These are phyloP conservation scores for Leucaena leucocephala DNA, from an alignment of 306 rosid genomes.

Conservation along the genomic window DNA sequence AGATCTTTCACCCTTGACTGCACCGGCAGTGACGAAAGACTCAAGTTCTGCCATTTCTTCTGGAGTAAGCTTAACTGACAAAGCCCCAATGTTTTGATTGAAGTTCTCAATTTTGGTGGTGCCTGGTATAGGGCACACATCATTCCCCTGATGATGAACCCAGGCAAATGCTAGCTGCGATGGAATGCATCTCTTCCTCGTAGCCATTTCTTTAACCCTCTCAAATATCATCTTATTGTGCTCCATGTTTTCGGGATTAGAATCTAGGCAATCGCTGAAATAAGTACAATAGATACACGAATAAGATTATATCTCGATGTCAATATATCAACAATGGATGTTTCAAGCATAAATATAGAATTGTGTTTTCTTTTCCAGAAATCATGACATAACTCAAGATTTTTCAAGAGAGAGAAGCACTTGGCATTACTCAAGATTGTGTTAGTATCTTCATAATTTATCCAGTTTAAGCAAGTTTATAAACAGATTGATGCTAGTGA, in stretches of 20 bases:
- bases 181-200: neutral
- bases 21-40: conserved; percentile 49
- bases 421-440: neutral
- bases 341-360: neutral
- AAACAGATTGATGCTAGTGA: neutral
- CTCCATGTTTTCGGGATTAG: conserved; percentile 55
- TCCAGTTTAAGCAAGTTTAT: neutral
- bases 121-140: neutral
- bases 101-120: conserved; percentile 43
- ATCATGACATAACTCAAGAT: neutral
- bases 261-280: conserved; percentile 54
- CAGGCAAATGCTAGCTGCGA: neutral
- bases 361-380: neutral
- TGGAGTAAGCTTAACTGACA: conserved; percentile 59
- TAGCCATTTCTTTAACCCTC: conserved; percentile 31
- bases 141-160: neutral
- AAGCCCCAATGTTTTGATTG: conserved; percentile 57
- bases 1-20: conserved; percentile 32
- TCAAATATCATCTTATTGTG: conserved; percentile 60
- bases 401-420: neutral
- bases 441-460: neutral
- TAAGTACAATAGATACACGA: neutral
- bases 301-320: neutral
- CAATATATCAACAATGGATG: neutral
- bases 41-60: conserved; percentile 67